Percentiles rank a stretch among this genome's conserved stretches.
Evolutionary conservation across 257 asterid species (phyloP).

Genomic region (Rehmannia glutinosa): DNA sequence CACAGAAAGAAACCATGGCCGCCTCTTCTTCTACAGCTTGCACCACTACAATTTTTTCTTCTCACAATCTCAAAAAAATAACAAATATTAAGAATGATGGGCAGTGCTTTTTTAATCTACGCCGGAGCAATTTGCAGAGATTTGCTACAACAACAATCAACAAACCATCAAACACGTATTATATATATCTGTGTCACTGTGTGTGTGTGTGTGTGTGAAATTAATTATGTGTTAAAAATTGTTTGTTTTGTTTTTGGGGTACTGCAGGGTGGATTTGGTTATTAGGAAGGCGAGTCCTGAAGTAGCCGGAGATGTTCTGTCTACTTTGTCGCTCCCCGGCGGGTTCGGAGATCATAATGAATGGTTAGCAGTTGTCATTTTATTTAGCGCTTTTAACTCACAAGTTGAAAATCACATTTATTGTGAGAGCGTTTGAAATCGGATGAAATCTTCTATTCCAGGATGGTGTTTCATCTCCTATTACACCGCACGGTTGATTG

Average conservation of each 20-base stretch:
- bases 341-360: not conserved
- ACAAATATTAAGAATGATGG: not conserved
- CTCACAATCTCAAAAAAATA: not conserved
- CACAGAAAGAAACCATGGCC: conserved; percentile 20
- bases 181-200: not conserved
- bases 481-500: no score
- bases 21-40: not conserved
- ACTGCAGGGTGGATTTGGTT: conserved; percentile 22
- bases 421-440: no score
- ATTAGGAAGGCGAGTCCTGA: conserved; percentile 18
- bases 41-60: not conserved
- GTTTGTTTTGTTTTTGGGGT: no score
- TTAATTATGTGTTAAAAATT: not conserved
- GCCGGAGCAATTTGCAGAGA: not conserved
- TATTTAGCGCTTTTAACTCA: not conserved
- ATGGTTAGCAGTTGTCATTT: no score
- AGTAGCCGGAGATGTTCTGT: conserved; percentile 21
- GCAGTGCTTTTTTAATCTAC: not conserved
- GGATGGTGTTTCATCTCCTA: no score
- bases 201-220: not conserved
- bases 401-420: no score
- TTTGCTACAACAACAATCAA: not conserved
- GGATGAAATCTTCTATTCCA: no score
- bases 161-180: not conserved
- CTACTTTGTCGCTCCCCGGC: conserved; percentile 9